A percentile compares a stretch with the other conserved stretches of the same genome.
Evolutionary conservation across 2,329 filamentous ascomycete genomes (phyloP).

Genomic region (Arthrinium phaeospermum): DNA sequence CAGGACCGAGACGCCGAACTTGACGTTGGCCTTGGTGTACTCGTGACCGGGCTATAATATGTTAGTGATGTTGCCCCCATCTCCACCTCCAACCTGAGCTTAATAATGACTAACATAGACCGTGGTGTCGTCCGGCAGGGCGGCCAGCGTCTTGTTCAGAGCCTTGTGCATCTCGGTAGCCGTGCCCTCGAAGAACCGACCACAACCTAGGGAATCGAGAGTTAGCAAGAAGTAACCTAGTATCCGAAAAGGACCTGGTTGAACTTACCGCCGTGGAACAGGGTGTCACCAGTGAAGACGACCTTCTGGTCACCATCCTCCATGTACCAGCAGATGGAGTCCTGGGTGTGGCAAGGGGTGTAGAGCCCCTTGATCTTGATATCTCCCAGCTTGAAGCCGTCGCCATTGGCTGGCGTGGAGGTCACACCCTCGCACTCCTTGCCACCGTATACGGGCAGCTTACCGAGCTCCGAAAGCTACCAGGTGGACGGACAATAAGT

Average conservation of each 20-base stretch:
- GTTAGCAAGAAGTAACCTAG: constrained; percentile 2
- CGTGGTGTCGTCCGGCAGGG: constrained; percentile 86
- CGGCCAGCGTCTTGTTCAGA: constrained; percentile 81
- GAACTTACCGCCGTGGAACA: constrained; percentile 83
- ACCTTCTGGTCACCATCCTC: constrained; percentile 77
- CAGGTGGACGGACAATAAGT: background rate
- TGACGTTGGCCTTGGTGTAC: constrained; percentile 96
- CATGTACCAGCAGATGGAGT: constrained; percentile 95
- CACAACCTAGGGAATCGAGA: constrained; percentile 68
- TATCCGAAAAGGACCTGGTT: constrained; percentile 17
- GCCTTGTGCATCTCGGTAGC: constrained; percentile 92
- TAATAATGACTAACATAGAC: constrained; percentile 73
- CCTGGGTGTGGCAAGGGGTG: constrained; percentile 97
- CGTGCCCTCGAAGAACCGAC: constrained; percentile 93
- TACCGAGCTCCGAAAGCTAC: constrained; percentile 53
- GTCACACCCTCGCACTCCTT: constrained; percentile 84
- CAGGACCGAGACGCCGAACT: constrained; percentile 80
- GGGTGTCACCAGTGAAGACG: constrained; percentile 94
- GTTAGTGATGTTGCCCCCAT: background rate
- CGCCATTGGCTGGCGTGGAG: constrained; percentile 74
- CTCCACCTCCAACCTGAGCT: background rate
- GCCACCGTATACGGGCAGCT: constrained; percentile 83
- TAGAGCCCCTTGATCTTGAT: constrained; percentile 88
- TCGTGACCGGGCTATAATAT: constrained; percentile 81
- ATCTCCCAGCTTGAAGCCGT: constrained; percentile 80